Base-by-base conservation (phyloP, 2,329 filamentous ascomycete species). In the Colletotrichum limetticola region DNA sequence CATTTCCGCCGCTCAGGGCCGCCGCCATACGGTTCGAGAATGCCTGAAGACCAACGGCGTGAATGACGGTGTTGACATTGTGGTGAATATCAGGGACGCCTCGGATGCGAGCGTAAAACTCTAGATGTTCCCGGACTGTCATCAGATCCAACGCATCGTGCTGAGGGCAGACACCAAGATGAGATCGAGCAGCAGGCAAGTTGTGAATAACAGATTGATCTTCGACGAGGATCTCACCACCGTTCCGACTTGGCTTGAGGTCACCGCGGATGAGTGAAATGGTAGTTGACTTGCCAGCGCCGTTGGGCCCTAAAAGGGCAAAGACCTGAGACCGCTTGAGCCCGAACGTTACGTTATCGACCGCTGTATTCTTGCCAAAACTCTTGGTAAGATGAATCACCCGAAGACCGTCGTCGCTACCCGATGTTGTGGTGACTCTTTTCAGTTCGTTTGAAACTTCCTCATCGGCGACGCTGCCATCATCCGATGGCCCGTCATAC, bases 211-310 rank as follows among this genome's bases (percentile, higher is more conserved):
- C 92, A 6, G 93, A 95, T 7, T 91, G 89, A 74, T 92, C 88
- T 78, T 97, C 94, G 49, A 98, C 93, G 55, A 95, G 88, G 5
- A 98, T 90, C 70, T 97, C 93, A 37, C 95, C 94, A n/a, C 90
- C 89, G 66, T 91, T 89, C 67, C 84, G 84, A 61, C 89, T 91
- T 0, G 95, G 95, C 64, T 91, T 91, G 32, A 96, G 88, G 78
- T 98, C 95, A n/a, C 96, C 96, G 74, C 95, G 91, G 76, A 98
- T 95, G 56, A 98, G 86, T 1, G 92, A 94, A 77, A 98, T 97
- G 0, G 93, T 97, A 0, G 95, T 97, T 0, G 92, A 95, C 78
- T 98, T 98, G 70, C 95, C 95, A 1, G 95, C 96, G 28, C 95
- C 95, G 79, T 98, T 98, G 19, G 95, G 95, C 0, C 95, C 95